Base-by-base conservation (phyloP, 2,329 filamentous ascomycete genomes). In the Colletotrichum somersetense region DNA sequence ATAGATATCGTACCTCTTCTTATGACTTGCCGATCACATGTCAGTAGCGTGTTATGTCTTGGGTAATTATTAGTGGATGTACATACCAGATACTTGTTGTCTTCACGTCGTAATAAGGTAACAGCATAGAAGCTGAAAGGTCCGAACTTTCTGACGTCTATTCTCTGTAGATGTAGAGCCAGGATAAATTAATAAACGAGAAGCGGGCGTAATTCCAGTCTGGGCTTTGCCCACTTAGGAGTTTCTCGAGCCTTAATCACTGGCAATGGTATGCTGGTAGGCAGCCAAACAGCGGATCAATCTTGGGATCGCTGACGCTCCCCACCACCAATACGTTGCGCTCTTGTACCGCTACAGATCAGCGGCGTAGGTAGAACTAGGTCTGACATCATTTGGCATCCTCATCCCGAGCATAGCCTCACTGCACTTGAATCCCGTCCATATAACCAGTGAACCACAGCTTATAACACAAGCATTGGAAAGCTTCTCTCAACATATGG, bases 371-470 rank as follows among this genome's bases (percentile, higher is more conserved):
- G 18, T 38, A 14, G 20, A 38, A 50, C 12, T 50, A 33, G 3
- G 16, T 33, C 30, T 62, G 58, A 62, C 58, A 62, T 62, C 30
- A 48, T 50, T 38, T 35, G 20, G 26, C 40, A 61, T 61, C 11
- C 40, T 12, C 40, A 33, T 46, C 26, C 16, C 7, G 16, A 46
- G 40, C 59, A 50, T 50, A 62, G 59, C 59, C 59, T 20, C 33
- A 38, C 44, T 30, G 33, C 33, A n/a, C 30, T 20, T 10, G n/a
- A 20, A 50, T 38, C 33, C 3, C 23, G 44, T 20, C 59, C 40
- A 44, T 33, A 33, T 50, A 23, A 38, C 30, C 30, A 30, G 30
- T 30, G 30, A 30, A 5, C 3, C 20, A 11, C 12, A 6, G 7
- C 23, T 4, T 16, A 35, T 42, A 12, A 23, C 33, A 26, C 20